phyloP scores from a whole-genome alignment of 352 stramenopile species.

The Pythium rishiriense region DNA sequence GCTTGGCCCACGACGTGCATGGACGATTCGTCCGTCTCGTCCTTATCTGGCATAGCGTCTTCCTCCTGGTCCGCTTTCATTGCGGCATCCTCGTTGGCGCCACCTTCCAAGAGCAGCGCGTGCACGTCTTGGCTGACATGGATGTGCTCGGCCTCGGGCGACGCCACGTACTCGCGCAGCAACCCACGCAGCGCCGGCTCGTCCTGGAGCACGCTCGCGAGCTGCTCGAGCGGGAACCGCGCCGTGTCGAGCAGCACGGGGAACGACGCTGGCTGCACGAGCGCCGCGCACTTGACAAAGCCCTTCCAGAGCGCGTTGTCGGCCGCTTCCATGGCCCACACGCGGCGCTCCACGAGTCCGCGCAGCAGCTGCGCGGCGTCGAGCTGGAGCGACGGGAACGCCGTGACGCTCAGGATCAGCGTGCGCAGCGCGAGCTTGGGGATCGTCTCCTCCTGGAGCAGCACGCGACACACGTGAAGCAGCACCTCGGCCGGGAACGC shows the following conservation, averaged over 20 bases:
- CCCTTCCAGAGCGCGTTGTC: constrained; percentile 68
- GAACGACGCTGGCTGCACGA: constrained; percentile 77
- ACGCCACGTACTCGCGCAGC: constrained; percentile 40
- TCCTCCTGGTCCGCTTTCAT: neutral
- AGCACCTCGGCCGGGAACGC: constrained; percentile 78
- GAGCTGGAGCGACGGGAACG: constrained; percentile 61
- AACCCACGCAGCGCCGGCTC: constrained; percentile 58
- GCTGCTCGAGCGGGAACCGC: constrained; percentile 46
- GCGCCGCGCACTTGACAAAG: constrained; percentile 75
- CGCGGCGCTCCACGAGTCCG: constrained; percentile 46
- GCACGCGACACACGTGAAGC: constrained; percentile 60
- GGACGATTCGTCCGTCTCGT: neutral
- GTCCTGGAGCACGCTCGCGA: constrained; percentile 52
- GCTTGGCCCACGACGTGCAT: too few relatives aligned
- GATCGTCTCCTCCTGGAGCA: constrained; percentile 60
- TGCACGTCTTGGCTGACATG: constrained; percentile 20
- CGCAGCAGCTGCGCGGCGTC: constrained; percentile 63
- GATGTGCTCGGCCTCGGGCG: constrained; percentile 17
- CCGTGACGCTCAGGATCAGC: constrained; percentile 76
- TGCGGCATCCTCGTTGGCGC: neutral
- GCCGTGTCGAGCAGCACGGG: constrained; percentile 47
- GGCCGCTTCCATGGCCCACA: constrained; percentile 58
- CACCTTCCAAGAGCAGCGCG: constrained; percentile 17
- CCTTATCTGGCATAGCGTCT: neutral
- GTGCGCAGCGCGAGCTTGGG: constrained; percentile 74